Conservation (phyloP, 2,329 filamentous ascomycete genomes). For the Cryphonectria nitschkei region DNA sequence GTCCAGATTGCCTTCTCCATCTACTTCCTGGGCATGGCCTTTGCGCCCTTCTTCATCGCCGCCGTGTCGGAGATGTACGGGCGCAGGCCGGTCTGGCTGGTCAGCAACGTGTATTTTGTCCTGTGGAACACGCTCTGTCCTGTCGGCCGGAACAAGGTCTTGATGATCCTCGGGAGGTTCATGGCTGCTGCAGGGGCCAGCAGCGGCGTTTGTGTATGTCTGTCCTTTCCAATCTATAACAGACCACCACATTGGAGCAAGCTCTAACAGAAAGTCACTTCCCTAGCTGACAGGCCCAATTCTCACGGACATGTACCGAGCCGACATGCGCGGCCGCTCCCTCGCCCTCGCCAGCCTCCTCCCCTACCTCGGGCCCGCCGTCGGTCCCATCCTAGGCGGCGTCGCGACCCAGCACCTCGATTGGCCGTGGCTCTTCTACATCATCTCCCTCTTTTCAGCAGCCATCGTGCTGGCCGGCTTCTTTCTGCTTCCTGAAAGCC, state of each 20-base stretch:
- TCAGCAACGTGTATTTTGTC: conserved; percentile 39
- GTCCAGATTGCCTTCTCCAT: conserved; percentile 39
- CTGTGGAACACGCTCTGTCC: conserved; percentile 42
- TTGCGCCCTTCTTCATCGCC: conserved; percentile 42
- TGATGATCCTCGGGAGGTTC: conserved; percentile 17
- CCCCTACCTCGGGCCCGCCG: conserved; percentile 60
- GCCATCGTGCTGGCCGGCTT: conserved; percentile 57
- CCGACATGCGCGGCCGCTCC: conserved; percentile 42
- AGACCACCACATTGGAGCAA: neutral
- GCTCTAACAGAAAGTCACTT: too few relatives aligned
- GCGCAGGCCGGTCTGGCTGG: conserved; percentile 40
- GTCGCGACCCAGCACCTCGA: conserved; percentile 64
- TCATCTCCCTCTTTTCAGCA: conserved; percentile 61
- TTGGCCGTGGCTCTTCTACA: conserved; percentile 74
- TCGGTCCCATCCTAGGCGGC: conserved; percentile 70
- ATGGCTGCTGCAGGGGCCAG: conserved; percentile 11
- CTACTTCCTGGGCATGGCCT: conserved; percentile 41
- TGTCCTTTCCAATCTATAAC: too few relatives aligned
- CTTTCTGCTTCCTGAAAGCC: conserved; percentile 65
- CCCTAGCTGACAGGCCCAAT: conserved; percentile 40
- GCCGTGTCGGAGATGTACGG: conserved; percentile 42
- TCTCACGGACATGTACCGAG: conserved; percentile 42
- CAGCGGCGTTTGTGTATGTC: neutral
- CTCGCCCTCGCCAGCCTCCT: conserved; percentile 39
- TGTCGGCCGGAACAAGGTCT: conserved; percentile 33